Evolutionary conservation across 2,329 filamentous ascomycete species (phyloP).

Genomic region (Nothophaeocryptopus gaeumannii): DNA sequence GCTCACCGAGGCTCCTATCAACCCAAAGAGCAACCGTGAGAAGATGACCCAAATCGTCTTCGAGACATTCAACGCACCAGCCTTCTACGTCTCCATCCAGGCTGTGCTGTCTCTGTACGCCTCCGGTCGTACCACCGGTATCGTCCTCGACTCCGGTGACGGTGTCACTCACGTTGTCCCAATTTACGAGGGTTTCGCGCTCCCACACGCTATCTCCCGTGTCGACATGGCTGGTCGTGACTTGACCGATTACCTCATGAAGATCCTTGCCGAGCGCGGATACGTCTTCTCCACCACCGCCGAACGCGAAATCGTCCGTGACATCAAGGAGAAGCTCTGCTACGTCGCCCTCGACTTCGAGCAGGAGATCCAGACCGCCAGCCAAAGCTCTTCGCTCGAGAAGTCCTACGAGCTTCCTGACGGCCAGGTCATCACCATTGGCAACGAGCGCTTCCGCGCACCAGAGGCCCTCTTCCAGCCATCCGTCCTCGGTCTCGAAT

Average conservation of each 20-base stretch:
- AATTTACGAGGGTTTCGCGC: conserved; percentile 99
- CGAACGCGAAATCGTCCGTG: conserved; percentile 99
- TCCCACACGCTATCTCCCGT: conserved; percentile 99
- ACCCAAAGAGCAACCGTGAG: conserved; percentile 99
- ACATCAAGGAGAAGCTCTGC: conserved; percentile 99
- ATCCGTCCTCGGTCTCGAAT: conserved; percentile 95
- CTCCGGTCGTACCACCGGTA: conserved; percentile 99
- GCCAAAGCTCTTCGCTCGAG: conserved; percentile 97
- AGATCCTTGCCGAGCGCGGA: conserved; percentile 98
- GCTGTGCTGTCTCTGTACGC: conserved; percentile 98
- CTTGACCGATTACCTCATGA: conserved; percentile 99
- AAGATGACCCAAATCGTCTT: conserved; percentile 99
- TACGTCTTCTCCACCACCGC: conserved; percentile 99
- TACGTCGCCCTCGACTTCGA: conserved; percentile 99
- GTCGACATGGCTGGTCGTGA: conserved; percentile 99
- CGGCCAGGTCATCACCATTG: conserved; percentile 99
- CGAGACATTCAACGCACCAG: conserved; percentile 99
- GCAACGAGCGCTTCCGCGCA: conserved; percentile 99
- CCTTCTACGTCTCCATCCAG: conserved; percentile 99
- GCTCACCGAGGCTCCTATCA: conserved; percentile 98
- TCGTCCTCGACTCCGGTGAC: conserved; percentile 99
- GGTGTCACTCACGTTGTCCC: conserved; percentile 99
- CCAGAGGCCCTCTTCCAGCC: conserved; percentile 99
- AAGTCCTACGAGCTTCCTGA: conserved; percentile 99
- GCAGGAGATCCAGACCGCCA: conserved; percentile 99